Evolutionary conservation across 768 basidiomycete genomes (phyloP).

Genomic region (Mycena sanguinolenta): DNA sequence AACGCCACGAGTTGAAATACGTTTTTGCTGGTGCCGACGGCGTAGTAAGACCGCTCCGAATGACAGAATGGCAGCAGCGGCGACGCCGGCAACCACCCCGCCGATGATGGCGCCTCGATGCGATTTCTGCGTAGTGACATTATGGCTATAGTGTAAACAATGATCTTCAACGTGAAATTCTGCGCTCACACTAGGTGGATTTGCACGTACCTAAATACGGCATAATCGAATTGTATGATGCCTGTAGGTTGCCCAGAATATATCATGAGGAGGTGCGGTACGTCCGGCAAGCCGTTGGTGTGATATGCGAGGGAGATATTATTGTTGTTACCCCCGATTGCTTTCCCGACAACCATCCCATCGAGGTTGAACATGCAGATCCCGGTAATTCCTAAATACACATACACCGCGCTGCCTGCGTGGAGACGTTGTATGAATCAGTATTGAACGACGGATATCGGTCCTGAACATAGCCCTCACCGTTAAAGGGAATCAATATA

Average conservation of each 20-base stretch:
- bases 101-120: slow-evolving; percentile 16
- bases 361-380: slow-evolving; percentile 17
- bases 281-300: slow-evolving; percentile 2
- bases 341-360: background rate
- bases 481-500: slow-evolving; percentile 12
- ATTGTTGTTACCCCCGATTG: background rate
- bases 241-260: background rate
- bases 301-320: slow-evolving; percentile 2
- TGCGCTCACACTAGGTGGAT: too few species aligned
- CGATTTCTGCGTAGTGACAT: background rate
- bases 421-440: too few species aligned
- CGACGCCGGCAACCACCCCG: slow-evolving; percentile 17
- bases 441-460: too few species aligned
- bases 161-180: background rate
- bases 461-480: background rate
- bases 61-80: background rate
- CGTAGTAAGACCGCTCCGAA: background rate
- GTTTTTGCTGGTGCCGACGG: slow-evolving; percentile 2
- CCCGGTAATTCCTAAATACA: slow-evolving; percentile 18
- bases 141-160: background rate
- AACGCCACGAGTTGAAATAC: slow-evolving; percentile 15
- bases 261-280: slow-evolving; percentile 4
- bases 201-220: slow-evolving; percentile 16
- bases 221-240: slow-evolving; percentile 24
- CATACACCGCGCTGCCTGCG: slow-evolving; percentile 24